These are phyloP conservation scores for Teunomyces funiuensis DNA, from an alignment of 805 yeast genomes.

Conservation along the genomic window DNA sequence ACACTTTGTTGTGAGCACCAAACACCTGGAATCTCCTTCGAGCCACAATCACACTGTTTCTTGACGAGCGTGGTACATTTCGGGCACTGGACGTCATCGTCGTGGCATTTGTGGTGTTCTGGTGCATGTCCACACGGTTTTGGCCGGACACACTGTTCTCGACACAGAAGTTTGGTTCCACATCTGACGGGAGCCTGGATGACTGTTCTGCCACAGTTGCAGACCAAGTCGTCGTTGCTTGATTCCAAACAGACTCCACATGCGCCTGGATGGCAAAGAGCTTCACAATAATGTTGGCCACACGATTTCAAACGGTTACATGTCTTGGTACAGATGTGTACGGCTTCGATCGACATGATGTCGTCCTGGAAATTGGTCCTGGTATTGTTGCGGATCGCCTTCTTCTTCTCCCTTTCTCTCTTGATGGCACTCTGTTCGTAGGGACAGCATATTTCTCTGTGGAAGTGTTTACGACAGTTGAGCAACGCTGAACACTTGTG, in stretches of 20 bases:
- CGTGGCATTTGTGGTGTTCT: constrained; percentile 75
- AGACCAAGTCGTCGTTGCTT: constrained; percentile 72
- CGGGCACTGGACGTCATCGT: constrained; percentile 64
- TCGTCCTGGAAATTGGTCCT: constrained; percentile 45
- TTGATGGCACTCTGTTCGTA: constrained; percentile 60
- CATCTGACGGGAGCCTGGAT: constrained; percentile 83
- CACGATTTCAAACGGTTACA: constrained; percentile 67
- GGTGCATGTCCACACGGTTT: constrained; percentile 69
- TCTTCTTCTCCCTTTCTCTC: constrained; percentile 54
- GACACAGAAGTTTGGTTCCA: constrained; percentile 67
- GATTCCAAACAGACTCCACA: constrained; percentile 82
- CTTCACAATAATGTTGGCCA: constrained; percentile 60
- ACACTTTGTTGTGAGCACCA: constrained; percentile 68
- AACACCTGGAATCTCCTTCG: constrained; percentile 53
- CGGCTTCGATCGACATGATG: constrained; percentile 62
- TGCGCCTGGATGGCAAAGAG: constrained; percentile 75
- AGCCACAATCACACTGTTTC: constrained; percentile 64
- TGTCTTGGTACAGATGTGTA: constrained; percentile 66
- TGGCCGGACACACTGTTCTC: constrained; percentile 59
- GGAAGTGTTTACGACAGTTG: constrained; percentile 81
- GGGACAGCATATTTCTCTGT: constrained; percentile 66
- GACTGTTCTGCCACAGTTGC: constrained; percentile 79
- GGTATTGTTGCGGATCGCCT: constrained; percentile 48
- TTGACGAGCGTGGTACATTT: constrained; percentile 64
- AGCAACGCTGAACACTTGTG: constrained; percentile 72